Percentiles rank a stretch among this genome's conserved stretches.
These are phyloP conservation scores for Tricholoma terreum DNA, from an alignment of 768 basidiomycete genomes.

Conservation along the genomic window DNA sequence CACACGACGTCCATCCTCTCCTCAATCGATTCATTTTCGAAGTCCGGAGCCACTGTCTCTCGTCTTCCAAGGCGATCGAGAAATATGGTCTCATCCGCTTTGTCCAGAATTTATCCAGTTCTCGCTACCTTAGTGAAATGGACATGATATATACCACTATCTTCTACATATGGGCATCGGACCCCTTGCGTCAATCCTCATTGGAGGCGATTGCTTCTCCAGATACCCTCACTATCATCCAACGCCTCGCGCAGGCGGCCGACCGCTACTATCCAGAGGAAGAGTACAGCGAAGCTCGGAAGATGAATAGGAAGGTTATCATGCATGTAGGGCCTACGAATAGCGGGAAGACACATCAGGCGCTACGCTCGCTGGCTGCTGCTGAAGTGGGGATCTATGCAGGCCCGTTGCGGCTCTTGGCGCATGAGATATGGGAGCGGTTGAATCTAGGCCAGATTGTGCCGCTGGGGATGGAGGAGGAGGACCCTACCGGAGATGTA, in stretches of 20 bases:
- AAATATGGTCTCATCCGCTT: conserved; percentile 46
- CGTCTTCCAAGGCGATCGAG: conserved; percentile 22
- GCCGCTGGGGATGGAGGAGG: conserved; percentile 57
- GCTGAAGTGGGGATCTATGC: conserved; percentile 78
- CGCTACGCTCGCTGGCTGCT: conserved; percentile 81
- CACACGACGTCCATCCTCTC: conserved; percentile 34
- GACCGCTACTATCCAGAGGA: conserved; percentile 49
- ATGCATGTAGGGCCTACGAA: conserved; percentile 99
- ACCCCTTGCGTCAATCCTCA: conserved; percentile 24
- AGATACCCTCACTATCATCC: conserved; percentile 37
- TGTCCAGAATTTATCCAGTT: conserved; percentile 28
- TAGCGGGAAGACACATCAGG: conserved; percentile 94
- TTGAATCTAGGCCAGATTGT: conserved; percentile 88
- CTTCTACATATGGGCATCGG: conserved; percentile 55
- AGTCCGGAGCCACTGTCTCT: conserved; percentile 34
- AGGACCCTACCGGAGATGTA: conserved; percentile 31
- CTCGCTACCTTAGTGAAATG: conserved; percentile 23
- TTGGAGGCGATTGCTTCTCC: conserved; percentile 26
- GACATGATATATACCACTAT: conserved; percentile 51
- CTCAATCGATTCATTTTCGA: conserved; percentile 40
- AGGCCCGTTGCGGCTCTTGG: conserved; percentile 88
- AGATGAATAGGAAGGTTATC: conserved; percentile 70
- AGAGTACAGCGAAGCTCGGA: conserved; percentile 49
- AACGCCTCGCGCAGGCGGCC: conserved; percentile 32
- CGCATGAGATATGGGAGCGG: conserved; percentile 91